Evolutionary conservation across 306 rosid genomes (phyloP), one percentile per base, ranked within the genome.

Genomic region (Rubus idaeus): DNA sequence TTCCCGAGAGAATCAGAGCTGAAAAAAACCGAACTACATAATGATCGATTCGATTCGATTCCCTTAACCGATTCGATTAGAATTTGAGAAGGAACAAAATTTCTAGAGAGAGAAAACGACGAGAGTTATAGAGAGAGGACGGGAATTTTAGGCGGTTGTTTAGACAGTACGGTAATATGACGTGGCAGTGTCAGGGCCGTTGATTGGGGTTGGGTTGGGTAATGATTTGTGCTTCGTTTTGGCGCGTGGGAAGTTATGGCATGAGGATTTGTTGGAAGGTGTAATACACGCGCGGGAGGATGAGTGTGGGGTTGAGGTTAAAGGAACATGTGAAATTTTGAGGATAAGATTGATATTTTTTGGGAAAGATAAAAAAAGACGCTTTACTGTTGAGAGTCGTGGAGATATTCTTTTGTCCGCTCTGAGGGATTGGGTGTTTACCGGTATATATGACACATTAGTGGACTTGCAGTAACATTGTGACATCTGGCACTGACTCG

Each of bases 111-210:
- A 55, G 69, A 77, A 11, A 78, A 17, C 0, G 26, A 21, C 30
- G 73, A 46, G 73, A 11, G 40, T 5, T 50, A 45, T 8, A 45
- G 49, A 6, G 49, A 8, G 49, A 8, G 0, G 8, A 11, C 0
- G 39, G 40, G 26, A 7, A 60, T 4, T 57, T 49, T 41, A n/a
- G 75, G 58, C 35, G 37, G 47, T 82, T 71, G 46, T 47, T 64
- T 20, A n/a, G 46, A 57, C 20, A 6, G 57, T 20, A 14, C 68
- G 68, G 40, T 5, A 18, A 16, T 14, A 5, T 70, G 71, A 81
- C 89, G 88, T 89, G 93, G 78, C 80, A 40, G 2, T 0, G 2
- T 47, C 10, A 2, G 3, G 26, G 16, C 85, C 89, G 93, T 87
- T 40, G 69, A 78, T 80, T 80, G 17, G 5, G 55, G 14, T 46